A percentile compares a stretch with the other conserved stretches of the same genome.
Conservation (phyloP, 1,284 basidiomycete species). For the Sanghuangporus sanghuang region DNA sequence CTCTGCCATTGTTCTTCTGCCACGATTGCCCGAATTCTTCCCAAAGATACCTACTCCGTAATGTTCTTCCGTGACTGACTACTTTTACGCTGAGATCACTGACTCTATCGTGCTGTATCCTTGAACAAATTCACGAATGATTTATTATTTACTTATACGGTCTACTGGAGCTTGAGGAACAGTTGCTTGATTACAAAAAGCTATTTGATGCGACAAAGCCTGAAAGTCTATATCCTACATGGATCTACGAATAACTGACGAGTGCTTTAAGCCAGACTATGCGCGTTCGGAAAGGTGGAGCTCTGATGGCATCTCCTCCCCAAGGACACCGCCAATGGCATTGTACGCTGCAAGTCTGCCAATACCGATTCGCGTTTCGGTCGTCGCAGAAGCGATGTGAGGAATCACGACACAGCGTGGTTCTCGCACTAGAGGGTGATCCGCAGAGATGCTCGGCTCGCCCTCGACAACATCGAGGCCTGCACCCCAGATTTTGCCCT, state of each 20-base stretch:
- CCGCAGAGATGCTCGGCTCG: slow-evolving; percentile 72
- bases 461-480: slow-evolving; percentile 93
- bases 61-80: neutral
- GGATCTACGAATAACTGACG: neutral
- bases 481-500: slow-evolving; percentile 83
- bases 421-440: slow-evolving; percentile 79
- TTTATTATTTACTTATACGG: neutral
- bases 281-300: slow-evolving; percentile 29
- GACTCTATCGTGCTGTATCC: neutral
- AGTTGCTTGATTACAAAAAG: neutral
- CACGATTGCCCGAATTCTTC: too few relatives aligned
- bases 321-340: slow-evolving; percentile 47
- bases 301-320: slow-evolving; percentile 50
- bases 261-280: neutral
- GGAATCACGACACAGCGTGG: slow-evolving; percentile 77
- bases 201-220: neutral
- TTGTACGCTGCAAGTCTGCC: slow-evolving; percentile 69
- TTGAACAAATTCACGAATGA: too few relatives aligned
- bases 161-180: neutral
- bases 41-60: too few relatives aligned
- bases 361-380: slow-evolving; percentile 83
- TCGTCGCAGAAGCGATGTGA: slow-evolving; percentile 87
- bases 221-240: neutral
- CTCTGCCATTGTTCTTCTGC: too few relatives aligned
- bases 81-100: neutral